Percentiles rank a stretch among this genome's conserved stretches.
Conservation (phyloP, 371 early-diverging fungal genomes). For the Mucor saturninus region DNA sequence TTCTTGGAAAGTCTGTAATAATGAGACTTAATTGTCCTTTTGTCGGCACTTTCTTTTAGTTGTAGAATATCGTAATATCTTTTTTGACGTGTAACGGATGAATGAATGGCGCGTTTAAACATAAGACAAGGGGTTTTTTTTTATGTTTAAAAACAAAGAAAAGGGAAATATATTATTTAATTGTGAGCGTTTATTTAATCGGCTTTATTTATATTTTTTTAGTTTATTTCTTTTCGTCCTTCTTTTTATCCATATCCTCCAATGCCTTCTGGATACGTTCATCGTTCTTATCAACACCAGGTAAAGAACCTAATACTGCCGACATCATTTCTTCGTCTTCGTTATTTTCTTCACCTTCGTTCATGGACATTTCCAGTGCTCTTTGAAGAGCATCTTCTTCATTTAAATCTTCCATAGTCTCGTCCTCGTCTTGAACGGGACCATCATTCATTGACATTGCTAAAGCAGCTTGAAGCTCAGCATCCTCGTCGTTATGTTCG, state of each 20-base stretch:
- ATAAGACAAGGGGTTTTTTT: background rate
- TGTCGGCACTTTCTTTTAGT: slow-evolving; percentile 57
- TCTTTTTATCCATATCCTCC: slow-evolving; percentile 59
- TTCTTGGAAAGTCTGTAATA: slow-evolving; percentile 85
- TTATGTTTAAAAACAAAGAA: background rate
- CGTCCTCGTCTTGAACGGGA: slow-evolving; percentile 53
- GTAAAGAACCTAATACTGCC: slow-evolving; percentile 77
- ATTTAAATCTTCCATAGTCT: slow-evolving; percentile 73
- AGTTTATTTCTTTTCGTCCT: slow-evolving; percentile 47
- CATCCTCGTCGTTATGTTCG: slow-evolving; percentile 44
- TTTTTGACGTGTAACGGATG: slow-evolving; percentile 15
- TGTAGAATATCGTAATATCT: slow-evolving; percentile 66
- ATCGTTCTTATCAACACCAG: slow-evolving; percentile 90
- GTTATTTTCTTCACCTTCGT: slow-evolving; percentile 42
- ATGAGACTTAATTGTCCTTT: slow-evolving; percentile 72
- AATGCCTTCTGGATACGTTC: slow-evolving; percentile 81
- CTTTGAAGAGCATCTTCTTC: slow-evolving; percentile 91
- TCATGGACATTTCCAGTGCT: slow-evolving; percentile 90
- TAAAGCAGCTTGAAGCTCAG: slow-evolving; percentile 64
- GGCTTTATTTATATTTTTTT: background rate
- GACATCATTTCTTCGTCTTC: slow-evolving; percentile 61
- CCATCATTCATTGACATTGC: slow-evolving; percentile 69
- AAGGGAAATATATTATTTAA: background rate
- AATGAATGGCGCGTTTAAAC: slow-evolving; percentile 32
- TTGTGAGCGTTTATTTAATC: background rate